Evolutionary conservation across 176 grass and related monocot species (phyloP), one percentile per base, ranked within the genome.

Genomic region (Tillandsia fasciculata): DNA sequence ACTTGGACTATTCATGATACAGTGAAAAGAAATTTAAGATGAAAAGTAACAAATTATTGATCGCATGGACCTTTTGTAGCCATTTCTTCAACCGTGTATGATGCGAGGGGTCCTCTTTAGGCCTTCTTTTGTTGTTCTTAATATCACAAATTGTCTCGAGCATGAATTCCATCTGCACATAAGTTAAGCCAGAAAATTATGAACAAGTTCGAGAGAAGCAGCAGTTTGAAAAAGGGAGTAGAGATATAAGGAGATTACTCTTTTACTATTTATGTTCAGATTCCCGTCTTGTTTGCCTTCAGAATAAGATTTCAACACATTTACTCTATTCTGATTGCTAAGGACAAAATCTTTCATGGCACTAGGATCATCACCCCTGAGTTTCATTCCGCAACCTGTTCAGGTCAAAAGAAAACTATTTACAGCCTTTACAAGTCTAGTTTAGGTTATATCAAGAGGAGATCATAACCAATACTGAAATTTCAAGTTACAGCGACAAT

Each of bases 261-360:
- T 90, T 85, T 76, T 97, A 74, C 84, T 83, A 49, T 71, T 82
- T 42, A 74, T 85, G 69, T 87, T 83, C 17, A 66, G 58, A 28
- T 92, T 81, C 50, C 83, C 93, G 17, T 83, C 77, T 73, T 79
- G 69, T 72, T 24, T 23, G 63, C 48, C 76, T 17, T 51, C 75
- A 64, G 82, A 84, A 59, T n/a, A 49, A 54, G 29, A 74, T 87
- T 85, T 97, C 22, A 83, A 71, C 77, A 85, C 80, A 83, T 78
- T 90, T 49, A 83, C 82, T 65, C 72, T 87, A 49, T 87, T 86
- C 53, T 90, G 86, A 82, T 92, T 80, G 75, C 72, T 13, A 20
- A 97, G 77, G 50, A 97, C 65, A 83, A 92, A 97, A 84, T 97
- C 86, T 90, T 92, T 90, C 94, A 97, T 92, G 51, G 89, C 77